These are phyloP conservation scores for Podila minutissima DNA, from an alignment of 192 early-diverging fungal species.

Conservation along the genomic window DNA sequence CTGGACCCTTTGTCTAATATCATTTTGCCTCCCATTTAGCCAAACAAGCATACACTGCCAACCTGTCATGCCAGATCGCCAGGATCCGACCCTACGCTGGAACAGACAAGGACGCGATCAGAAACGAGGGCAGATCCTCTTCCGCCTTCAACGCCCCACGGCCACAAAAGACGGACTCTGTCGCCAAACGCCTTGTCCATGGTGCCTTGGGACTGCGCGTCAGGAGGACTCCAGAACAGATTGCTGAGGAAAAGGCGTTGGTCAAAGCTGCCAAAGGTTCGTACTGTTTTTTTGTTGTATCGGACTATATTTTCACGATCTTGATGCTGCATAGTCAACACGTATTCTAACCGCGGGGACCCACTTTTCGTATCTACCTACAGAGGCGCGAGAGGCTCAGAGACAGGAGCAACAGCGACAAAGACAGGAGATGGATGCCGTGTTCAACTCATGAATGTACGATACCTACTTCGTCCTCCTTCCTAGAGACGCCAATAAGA, in stretches of 20 bases:
- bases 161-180: constrained; percentile 72
- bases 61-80: constrained; percentile 59
- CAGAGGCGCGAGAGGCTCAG: constrained; percentile 41
- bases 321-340: too few relatives aligned
- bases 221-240: constrained; percentile 58
- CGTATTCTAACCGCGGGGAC: neutral
- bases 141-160: constrained; percentile 42
- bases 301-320: too few relatives aligned
- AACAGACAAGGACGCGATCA: constrained; percentile 46
- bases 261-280: constrained; percentile 59
- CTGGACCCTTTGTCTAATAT: neutral
- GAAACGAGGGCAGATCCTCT: constrained; percentile 34
- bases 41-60: constrained; percentile 64
- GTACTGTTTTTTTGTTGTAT: neutral
- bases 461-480: neutral
- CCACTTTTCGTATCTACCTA: neutral
- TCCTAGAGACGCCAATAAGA: neutral
- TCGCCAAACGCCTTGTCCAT: constrained; percentile 77
- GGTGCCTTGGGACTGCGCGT: constrained; percentile 77
- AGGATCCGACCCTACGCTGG: constrained; percentile 72
- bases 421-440: constrained; percentile 16
- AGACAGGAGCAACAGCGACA: constrained; percentile 31
- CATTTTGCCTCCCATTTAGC: constrained; percentile 5
- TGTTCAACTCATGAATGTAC: constrained; percentile 27
- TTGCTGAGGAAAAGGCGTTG: constrained; percentile 53